These are phyloP conservation scores for Leucoagaricus sp. DNA, from an alignment of 1,284 basidiomycete species.

Conservation along the genomic window DNA sequence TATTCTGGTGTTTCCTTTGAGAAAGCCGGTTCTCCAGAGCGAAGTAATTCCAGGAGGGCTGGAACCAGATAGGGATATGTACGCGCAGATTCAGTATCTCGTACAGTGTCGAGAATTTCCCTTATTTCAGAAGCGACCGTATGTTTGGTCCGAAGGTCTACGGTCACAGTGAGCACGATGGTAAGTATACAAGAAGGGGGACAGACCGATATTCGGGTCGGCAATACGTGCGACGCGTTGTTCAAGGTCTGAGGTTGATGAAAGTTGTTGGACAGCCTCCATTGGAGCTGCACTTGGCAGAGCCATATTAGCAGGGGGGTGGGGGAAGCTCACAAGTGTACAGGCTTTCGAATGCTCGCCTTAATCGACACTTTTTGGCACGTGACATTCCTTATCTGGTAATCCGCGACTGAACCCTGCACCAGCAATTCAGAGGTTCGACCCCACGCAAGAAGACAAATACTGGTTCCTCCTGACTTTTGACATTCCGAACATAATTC, in stretches of 20 bases:
- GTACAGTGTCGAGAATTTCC: slow-evolving; percentile 83
- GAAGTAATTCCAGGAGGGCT: slow-evolving; percentile 78
- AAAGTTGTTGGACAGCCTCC: slow-evolving; percentile 25
- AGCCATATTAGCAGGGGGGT: slow-evolving; percentile 24
- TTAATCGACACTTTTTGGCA: slow-evolving; percentile 14
- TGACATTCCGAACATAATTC: no score
- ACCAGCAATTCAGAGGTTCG: background rate
- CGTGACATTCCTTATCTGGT: slow-evolving; percentile 8
- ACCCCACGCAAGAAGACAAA: no score
- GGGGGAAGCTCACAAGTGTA: slow-evolving; percentile 12
- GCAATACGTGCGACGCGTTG: slow-evolving; percentile 68
- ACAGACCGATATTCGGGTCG: slow-evolving; percentile 68
- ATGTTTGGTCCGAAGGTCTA: slow-evolving; percentile 74
- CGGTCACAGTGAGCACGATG: slow-evolving; percentile 6
- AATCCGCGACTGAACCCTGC: background rate
- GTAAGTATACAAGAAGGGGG: background rate
- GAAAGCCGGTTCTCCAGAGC: slow-evolving; percentile 76
- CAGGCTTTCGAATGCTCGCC: background rate
- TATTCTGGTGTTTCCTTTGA: slow-evolving; percentile 83
- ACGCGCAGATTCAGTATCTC: slow-evolving; percentile 80
- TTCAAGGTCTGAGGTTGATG: slow-evolving; percentile 61
- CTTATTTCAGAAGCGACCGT: slow-evolving; percentile 79
- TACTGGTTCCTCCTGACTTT: no score
- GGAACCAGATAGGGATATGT: slow-evolving; percentile 77
- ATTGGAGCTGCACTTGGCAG: slow-evolving; percentile 27